A percentile compares a stretch with the other conserved stretches of the same genome.
Conservation (phyloP, 768 basidiomycete species). For the Russula griseocarnosa region DNA sequence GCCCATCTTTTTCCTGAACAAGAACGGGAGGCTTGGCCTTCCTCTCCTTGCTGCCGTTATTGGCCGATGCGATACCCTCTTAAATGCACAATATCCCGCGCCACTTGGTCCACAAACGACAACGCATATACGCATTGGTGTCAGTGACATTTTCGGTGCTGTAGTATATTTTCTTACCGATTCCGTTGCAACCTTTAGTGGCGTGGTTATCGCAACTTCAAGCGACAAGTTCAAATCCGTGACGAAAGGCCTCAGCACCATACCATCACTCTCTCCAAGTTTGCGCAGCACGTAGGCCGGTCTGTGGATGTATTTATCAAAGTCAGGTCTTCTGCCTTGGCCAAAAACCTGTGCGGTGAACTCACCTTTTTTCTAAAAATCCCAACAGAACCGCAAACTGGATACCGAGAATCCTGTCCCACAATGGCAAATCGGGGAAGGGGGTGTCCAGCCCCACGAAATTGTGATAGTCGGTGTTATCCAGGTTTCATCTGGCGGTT, state of each 20-base stretch:
- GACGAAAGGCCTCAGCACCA: conserved; percentile 12
- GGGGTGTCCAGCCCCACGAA: neutral
- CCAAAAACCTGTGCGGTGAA: too few species aligned
- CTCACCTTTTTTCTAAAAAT: too few species aligned
- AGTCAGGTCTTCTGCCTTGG: too few species aligned
- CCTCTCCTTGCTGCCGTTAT: conserved; percentile 1
- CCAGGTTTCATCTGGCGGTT: conserved; percentile 14
- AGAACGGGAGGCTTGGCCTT: conserved; percentile 9
- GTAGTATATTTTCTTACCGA: neutral
- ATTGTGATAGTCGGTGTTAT: conserved; percentile 17
- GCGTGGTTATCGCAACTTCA: conserved; percentile 17
- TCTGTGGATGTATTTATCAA: conserved; percentile 17
- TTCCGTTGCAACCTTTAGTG: neutral
- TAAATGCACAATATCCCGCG: neutral
- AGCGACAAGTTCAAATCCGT: conserved; percentile 18
- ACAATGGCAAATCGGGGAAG: conserved; percentile 9
- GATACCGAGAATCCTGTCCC: neutral
- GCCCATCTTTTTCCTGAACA: conserved; percentile 16
- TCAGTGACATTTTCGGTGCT: conserved; percentile 4
- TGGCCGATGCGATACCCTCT: conserved; percentile 11
- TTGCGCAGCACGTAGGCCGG: conserved; percentile 13
- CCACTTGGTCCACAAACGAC: conserved; percentile 6
- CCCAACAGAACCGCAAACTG: too few species aligned
- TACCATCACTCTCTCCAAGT: conserved; percentile 7
- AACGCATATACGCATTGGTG: conserved; percentile 12